Conservation (phyloP, 192 early-diverging fungal species). For the Pilobolus umbonatus region DNA sequence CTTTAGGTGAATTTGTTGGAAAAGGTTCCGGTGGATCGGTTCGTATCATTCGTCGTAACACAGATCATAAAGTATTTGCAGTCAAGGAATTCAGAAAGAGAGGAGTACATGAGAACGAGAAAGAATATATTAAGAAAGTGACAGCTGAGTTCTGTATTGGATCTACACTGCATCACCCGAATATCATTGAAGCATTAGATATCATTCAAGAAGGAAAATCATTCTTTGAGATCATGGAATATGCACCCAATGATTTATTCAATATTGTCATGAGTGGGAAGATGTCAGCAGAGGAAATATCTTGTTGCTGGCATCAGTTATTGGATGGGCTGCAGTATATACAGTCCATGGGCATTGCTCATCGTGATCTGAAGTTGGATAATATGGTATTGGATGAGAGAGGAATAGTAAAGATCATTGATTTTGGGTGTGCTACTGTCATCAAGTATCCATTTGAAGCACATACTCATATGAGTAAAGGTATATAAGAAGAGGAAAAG, state of each 20-base stretch:
- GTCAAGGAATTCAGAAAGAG: slow-evolving; percentile 80
- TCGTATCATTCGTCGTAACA: slow-evolving; percentile 53
- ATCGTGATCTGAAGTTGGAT: slow-evolving; percentile 85
- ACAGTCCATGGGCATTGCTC: slow-evolving; percentile 72
- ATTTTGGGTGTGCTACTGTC: slow-evolving; percentile 85
- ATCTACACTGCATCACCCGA: slow-evolving; percentile 70
- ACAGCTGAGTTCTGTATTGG: slow-evolving; percentile 83
- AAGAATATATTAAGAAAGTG: slow-evolving; percentile 80
- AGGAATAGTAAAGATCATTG: slow-evolving; percentile 79
- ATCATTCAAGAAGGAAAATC: slow-evolving; percentile 65
- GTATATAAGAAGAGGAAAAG: too few relatives aligned
- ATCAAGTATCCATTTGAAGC: slow-evolving; percentile 81
- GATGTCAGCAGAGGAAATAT: slow-evolving; percentile 71
- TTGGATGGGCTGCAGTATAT: slow-evolving; percentile 71
- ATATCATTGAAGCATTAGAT: slow-evolving; percentile 75
- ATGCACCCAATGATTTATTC: slow-evolving; percentile 88
- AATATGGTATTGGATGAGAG: slow-evolving; percentile 73
- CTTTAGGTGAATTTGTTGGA: slow-evolving; percentile 46
- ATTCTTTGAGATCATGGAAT: slow-evolving; percentile 87
- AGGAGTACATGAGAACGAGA: slow-evolving; percentile 55
- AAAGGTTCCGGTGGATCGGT: slow-evolving; percentile 72
- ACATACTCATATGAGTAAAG: slow-evolving; percentile 39
- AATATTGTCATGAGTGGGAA: slow-evolving; percentile 67
- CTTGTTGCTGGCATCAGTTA: slow-evolving; percentile 82
- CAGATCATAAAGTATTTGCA: slow-evolving; percentile 63